Base-by-base conservation (phyloP, 805 yeast species). In the Clavispora santaluciae region DNA sequence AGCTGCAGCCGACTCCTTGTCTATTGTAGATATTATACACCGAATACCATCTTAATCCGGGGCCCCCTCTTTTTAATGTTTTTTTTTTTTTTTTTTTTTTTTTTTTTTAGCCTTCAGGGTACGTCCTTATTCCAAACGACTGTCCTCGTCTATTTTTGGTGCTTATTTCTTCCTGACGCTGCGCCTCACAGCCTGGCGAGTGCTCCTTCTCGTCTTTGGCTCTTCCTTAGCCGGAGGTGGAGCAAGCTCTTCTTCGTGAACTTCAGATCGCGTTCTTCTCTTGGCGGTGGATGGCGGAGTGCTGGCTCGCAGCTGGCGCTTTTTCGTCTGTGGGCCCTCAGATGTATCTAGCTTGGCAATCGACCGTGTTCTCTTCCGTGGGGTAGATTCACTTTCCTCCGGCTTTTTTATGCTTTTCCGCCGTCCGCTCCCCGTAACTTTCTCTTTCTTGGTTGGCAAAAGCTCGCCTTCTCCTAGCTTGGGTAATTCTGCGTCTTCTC, bases 261-360 rank as follows among this genome's bases (percentile, higher is more conserved):
- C 37, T 18, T 49, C 59, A 6, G 53, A 48, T n/a, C 56, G 38
- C 3, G 59, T 54, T 36, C 54, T 39, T 22, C 57, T 39, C 28
- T 43, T 49, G n/a, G 9, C 20, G 15, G 29, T 38, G 3, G 42
- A 16, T 6, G 45, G 38, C 24, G 37, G 38, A 23, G 40, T 35
- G 33, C 34, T 24, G 12, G 41, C 44, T 30, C 41, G 38, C 35
- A 42, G 40, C 35, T 33, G 40, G 30, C 42, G 48, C 22, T 42
- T 42, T 30, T 46, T 49, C 10, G 45, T 33, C 7, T 41, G 35
- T 12, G 42, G 22, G 3, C 35, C 8, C 12, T 41, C 52, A 1
- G 25, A 46, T 2, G 45, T 48, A 25, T 44, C 56, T 16, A 52
- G 44, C 34, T 45, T 53, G 12, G 53, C 53, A 2, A 44, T 38